Evolutionary conservation across 2,329 filamentous ascomycete species (phyloP), one percentile per base, ranked within the genome.

Genomic region (Arachnomyces sp.): DNA sequence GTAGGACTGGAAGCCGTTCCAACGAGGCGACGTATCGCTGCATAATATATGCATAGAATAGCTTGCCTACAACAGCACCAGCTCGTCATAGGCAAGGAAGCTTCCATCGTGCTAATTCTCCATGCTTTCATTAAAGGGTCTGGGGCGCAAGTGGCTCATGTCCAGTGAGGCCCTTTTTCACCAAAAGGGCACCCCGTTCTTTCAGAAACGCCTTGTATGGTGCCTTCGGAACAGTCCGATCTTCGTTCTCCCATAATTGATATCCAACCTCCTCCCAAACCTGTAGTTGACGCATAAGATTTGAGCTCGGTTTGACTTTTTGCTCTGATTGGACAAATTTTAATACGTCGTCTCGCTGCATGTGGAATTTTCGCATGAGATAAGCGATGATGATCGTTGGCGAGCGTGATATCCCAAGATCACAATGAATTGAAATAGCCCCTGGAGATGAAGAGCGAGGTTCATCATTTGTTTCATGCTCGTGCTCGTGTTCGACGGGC

Each of bases 311-410:
- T 28, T 48, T 53, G 42, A 54, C 35, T 40, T 44, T 54, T 25
- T 52, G 50, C 38, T 51, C 54, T 28, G 37, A 43, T 50, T 55
- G 45, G 33, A 54, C 51, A 41, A 51, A 51, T 13, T 39, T 33
- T 8, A 54, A 44, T 30, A 48, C 48, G 34, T 54, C 49, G 31
- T 16, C 43, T 46, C 43, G 43, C 35, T 38, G 31, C 15, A 44
- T 44, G 31, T 34, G 12, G 13, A 50, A 42, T 18, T 55, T 57
- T 33, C 54, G 51, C 54, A 56, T 25, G 3, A 59, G 46, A 45
- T 57, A 57, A 18, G 52, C 52, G 34, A 52, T 47, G 9, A 56
- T 48, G 12, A 55, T 45, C 1, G 54, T 57, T 17, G 55, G 48
- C 3, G 52, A 52, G 34, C 54, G 54, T 35, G 55, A 59, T 36